Base-by-base conservation (phyloP, 1,284 basidiomycete species). In the Moesziomyces sp. region DNA sequence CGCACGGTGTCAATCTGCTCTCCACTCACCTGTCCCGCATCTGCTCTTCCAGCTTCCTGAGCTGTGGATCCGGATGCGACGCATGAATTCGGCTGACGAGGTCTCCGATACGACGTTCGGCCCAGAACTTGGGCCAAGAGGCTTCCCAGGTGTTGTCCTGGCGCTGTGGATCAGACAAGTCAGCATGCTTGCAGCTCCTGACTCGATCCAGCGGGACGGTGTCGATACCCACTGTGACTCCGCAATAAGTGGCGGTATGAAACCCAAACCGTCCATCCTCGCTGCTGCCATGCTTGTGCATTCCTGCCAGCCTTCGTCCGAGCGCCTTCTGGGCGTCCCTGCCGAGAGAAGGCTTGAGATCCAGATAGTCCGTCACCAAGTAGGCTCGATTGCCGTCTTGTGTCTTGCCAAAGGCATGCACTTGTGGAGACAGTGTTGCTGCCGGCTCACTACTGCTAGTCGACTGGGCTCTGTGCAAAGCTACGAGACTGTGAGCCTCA, bases 121-220 rank as follows among this genome's bases (percentile, higher is more conserved):
- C 63, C 69, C 69, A 72, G 49, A 72, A 72, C 14, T 51, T 65
- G 2, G 57, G 48, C 69, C 69, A 72, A 1, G 69, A 72, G 19
- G 52, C 52, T n/a, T 58, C 66, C 69, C 69, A 67, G 18, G 45
- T 50, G n/a, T 72, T 72, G 49, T 72, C 57, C 56, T 72, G 69
- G 18, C 64, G 43, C 69, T 59, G 42, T 13, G 6, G 5, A 21
- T 16, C 2, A 7, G 19, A 13, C 7, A 5, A 1, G 18, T 60
- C 40, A 50, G 48, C 35, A 43, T 47, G 30, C 30, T 13, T 11
- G 10, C 4, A 33, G 30, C 30, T 10, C 30, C 30, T 33, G 30
- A 11, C 7, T 10, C 3, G 16, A 18, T 16, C 14, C 35, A 16
- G 13, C 38, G 18, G 16, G 11, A 40, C 14, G 16, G 16, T 6